Conservation (phyloP, 2,329 filamentous ascomycete species). For the Penicillium sp. region DNA sequence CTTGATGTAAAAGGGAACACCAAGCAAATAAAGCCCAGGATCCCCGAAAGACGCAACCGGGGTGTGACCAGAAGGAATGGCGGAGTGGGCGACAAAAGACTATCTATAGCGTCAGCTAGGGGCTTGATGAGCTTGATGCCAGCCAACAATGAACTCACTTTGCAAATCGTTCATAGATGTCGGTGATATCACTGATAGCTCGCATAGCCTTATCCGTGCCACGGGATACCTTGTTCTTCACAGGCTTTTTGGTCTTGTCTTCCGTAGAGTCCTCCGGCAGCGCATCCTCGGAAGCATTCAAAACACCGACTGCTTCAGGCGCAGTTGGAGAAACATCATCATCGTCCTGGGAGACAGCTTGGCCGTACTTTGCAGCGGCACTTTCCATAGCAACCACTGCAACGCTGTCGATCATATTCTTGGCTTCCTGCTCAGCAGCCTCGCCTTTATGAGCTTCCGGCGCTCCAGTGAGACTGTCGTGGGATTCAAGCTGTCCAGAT, state of each 20-base stretch:
- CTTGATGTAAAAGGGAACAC: slow-evolving; percentile 57
- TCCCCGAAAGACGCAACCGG: slow-evolving; percentile 56
- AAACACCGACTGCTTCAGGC: slow-evolving; percentile 59
- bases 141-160: slow-evolving; percentile 45
- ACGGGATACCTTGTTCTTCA: slow-evolving; percentile 70
- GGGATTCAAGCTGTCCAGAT: slow-evolving; percentile 68
- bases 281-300: slow-evolving; percentile 56
- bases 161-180: slow-evolving; percentile 65
- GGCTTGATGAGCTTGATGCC: background rate
- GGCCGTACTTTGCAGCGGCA: slow-evolving; percentile 74
- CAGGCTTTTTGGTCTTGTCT: slow-evolving; percentile 74
- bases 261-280: slow-evolving; percentile 52
- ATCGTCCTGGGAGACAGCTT: slow-evolving; percentile 57
- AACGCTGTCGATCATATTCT: slow-evolving; percentile 75
- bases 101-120: slow-evolving; percentile 23
- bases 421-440: slow-evolving; percentile 79
- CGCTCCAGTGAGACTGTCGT: slow-evolving; percentile 75
- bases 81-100: slow-evolving; percentile 62
- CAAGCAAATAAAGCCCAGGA: slow-evolving; percentile 56
- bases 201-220: slow-evolving; percentile 58
- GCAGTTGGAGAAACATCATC: slow-evolving; percentile 39
- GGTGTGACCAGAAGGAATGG: slow-evolving; percentile 61
- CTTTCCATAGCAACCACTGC: slow-evolving; percentile 72
- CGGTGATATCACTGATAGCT: slow-evolving; percentile 59
- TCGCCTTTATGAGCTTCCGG: slow-evolving; percentile 81